Conservation (phyloP, 75 land plant species). For the Pinus albicaulis region DNA sequence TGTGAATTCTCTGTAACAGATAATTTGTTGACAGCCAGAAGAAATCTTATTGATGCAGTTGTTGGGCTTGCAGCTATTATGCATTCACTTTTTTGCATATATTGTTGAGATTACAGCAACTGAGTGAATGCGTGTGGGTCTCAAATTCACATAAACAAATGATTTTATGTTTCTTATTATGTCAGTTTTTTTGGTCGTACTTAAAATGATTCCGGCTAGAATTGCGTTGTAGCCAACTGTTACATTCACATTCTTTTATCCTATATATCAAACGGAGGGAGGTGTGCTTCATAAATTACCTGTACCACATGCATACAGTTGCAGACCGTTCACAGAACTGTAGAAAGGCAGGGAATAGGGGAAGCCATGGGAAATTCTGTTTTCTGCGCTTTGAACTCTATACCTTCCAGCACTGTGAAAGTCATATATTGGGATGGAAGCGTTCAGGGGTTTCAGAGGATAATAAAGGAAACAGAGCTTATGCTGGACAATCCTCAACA, state of each 20-base stretch:
- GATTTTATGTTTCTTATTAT: too few relatives aligned
- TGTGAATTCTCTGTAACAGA: too few relatives aligned
- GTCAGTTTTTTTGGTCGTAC: neutral
- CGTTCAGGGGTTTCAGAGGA: conserved; percentile 21
- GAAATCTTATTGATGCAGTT: too few relatives aligned
- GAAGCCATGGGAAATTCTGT: conserved; percentile 45
- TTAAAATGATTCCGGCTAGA: neutral
- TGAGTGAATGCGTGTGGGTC: too few relatives aligned
- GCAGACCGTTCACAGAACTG: neutral
- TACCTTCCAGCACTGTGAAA: conserved; percentile 10
- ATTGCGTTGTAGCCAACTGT: neutral
- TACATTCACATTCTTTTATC: neutral
- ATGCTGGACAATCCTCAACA: too few relatives aligned
- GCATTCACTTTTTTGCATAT: too few relatives aligned
- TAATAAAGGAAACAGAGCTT: neutral
- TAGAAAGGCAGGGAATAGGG: neutral
- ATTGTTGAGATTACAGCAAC: too few relatives aligned
- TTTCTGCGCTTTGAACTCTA: conserved; percentile 19
- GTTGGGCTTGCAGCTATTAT: too few relatives aligned
- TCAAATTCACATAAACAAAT: too few relatives aligned
- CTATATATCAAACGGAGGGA: neutral
- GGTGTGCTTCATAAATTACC: neutral
- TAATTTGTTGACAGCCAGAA: too few relatives aligned
- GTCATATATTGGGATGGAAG: conserved; percentile 41
- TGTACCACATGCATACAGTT: neutral